A percentile compares a stretch with the other conserved stretches of the same genome.
phyloP scores from a whole-genome alignment of 306 rosid species.

The Glycyrrhiza uralensis region DNA sequence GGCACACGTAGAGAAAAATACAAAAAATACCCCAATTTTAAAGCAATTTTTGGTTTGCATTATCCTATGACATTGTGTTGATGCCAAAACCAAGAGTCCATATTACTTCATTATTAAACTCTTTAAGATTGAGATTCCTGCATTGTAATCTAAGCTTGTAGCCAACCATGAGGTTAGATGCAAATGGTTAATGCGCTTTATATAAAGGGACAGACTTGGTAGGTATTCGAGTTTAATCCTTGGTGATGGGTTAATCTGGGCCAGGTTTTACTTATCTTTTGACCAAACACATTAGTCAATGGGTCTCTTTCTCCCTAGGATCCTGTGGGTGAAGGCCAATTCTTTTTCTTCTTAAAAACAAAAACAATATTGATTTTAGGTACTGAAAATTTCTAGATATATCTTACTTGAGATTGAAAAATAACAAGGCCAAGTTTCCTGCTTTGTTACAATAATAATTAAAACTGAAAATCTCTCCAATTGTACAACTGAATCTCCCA shows the following conservation, averaged over 20 bases:
- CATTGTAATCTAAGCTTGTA: not conserved
- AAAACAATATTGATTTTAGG: not conserved
- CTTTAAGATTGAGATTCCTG: not conserved
- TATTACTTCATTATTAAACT: not conserved
- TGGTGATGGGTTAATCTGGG: too few species aligned
- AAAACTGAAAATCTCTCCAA: constrained; percentile 7
- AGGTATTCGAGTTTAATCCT: too few species aligned
- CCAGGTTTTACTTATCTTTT: too few species aligned
- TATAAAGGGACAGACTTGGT: too few species aligned
- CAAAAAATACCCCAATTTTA: not conserved
- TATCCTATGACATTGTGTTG: not conserved
- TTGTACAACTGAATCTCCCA: too few species aligned
- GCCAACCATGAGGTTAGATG: too few species aligned
- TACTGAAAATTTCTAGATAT: not conserved
- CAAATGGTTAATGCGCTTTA: too few species aligned
- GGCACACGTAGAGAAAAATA: not conserved
- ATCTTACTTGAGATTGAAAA: constrained; percentile 19
- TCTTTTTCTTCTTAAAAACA: not conserved
- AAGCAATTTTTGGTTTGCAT: not conserved
- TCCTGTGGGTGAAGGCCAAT: too few species aligned
- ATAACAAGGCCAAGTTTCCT: constrained; percentile 27
- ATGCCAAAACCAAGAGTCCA: not conserved
- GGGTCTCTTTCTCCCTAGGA: too few species aligned
- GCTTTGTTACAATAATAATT: constrained; percentile 16
- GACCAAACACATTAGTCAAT: too few species aligned